phyloP scores from a whole-genome alignment of 257 asterid genomes.

The Rauvolfia tetraphylla region DNA sequence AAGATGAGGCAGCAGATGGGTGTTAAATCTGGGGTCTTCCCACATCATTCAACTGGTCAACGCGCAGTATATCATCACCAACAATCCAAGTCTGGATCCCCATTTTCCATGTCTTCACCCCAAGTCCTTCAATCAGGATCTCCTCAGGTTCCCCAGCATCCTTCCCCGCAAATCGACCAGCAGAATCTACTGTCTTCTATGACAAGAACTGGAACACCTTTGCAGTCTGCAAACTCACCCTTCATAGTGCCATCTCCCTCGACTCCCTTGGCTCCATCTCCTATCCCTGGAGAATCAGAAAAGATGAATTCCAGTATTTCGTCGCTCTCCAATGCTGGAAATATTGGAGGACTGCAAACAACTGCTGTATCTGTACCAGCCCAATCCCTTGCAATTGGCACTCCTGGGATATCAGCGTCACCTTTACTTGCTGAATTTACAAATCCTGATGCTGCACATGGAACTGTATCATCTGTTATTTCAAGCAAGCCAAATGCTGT shows the following conservation, averaged over 20 bases:
- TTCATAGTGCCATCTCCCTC: conserved; percentile 84
- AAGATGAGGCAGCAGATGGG: conserved; percentile 84
- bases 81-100: conserved; percentile 54
- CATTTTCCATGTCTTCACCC: conserved; percentile 55
- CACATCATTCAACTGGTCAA: conserved; percentile 59
- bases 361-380: conserved; percentile 55
- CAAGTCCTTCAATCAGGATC: conserved; percentile 73
- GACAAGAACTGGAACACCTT: conserved; percentile 73
- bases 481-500: conserved; percentile 53
- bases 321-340: conserved; percentile 62
- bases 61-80: conserved; percentile 68
- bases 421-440: conserved; percentile 89
- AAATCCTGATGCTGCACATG: conserved; percentile 76
- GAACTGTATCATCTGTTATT: conserved; percentile 52
- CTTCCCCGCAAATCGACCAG: conserved; percentile 87
- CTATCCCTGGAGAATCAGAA: conserved; percentile 85
- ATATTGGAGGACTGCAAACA: conserved; percentile 46
- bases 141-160: conserved; percentile 74
- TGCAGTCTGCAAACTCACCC: conserved; percentile 83
- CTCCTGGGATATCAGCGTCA: conserved; percentile 97
- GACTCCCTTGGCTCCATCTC: conserved; percentile 89
- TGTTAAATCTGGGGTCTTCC: conserved; percentile 66
- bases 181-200: conserved; percentile 58
- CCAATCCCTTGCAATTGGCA: conserved; percentile 88
- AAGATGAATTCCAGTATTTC: conserved; percentile 58